Conservation (phyloP, 2,329 filamentous ascomycete genomes). For the Fusarium veterinarium region DNA sequence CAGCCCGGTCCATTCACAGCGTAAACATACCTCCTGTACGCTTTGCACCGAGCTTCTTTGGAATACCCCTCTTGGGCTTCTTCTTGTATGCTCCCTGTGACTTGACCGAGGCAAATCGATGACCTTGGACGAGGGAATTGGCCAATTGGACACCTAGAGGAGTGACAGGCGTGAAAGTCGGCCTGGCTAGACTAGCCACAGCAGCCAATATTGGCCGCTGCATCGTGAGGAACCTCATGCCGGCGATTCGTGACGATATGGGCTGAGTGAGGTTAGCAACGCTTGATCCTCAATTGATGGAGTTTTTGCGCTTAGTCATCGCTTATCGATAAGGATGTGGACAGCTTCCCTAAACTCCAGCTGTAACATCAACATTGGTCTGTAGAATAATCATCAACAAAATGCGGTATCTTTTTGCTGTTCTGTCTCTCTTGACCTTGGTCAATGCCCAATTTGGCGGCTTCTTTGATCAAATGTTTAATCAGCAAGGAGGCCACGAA, state of each 20-base stretch:
- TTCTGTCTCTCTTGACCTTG: slow-evolving; percentile 70
- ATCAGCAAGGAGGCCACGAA: slow-evolving; percentile 60
- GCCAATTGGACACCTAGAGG: slow-evolving; percentile 48
- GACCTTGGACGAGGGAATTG: slow-evolving; percentile 60
- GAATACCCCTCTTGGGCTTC: slow-evolving; percentile 67
- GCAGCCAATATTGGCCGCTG: slow-evolving; percentile 60
- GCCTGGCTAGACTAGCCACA: slow-evolving; percentile 48
- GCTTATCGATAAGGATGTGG: slow-evolving; percentile 48
- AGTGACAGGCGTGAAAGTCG: slow-evolving; percentile 35
- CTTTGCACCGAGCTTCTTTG: slow-evolving; percentile 94
- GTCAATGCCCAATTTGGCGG: slow-evolving; percentile 83
- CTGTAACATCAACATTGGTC: neutral
- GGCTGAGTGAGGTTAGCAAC: slow-evolving; percentile 44
- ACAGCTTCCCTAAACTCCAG: slow-evolving; percentile 36
- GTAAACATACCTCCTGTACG: slow-evolving; percentile 80
- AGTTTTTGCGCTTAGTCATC: slow-evolving; percentile 48
- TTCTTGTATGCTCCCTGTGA: slow-evolving; percentile 76
- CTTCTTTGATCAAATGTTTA: slow-evolving; percentile 99
- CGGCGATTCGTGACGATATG: slow-evolving; percentile 49
- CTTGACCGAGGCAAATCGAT: slow-evolving; percentile 69
- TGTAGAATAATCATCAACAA: slow-evolving; percentile 14
- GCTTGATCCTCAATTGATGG: slow-evolving; percentile 34
- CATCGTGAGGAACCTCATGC: slow-evolving; percentile 61
- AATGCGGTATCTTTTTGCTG: slow-evolving; percentile 53
- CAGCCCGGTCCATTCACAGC: neutral